These are phyloP conservation scores for Cupressus sempervirens DNA, from an alignment of 75 land plant species.

Conservation along the genomic window DNA sequence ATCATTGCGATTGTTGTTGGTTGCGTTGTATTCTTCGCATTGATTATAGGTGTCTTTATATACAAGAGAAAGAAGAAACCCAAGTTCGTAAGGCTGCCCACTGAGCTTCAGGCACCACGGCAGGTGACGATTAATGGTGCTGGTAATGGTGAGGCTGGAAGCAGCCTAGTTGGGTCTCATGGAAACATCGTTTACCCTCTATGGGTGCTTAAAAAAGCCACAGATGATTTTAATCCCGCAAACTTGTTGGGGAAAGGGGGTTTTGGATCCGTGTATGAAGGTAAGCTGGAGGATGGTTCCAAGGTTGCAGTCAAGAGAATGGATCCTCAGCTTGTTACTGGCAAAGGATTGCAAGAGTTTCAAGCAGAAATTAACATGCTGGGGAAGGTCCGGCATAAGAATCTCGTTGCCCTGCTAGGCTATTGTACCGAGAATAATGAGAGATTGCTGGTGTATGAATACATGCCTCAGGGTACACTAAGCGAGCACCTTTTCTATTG, in stretches of 20 bases:
- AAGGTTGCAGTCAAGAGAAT: constrained; percentile 81
- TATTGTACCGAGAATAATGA: constrained; percentile 65
- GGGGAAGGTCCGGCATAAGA: constrained; percentile 81
- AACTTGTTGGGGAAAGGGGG: constrained; percentile 78
- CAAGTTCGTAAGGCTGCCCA: constrained; percentile 22
- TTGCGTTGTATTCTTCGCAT: constrained; percentile 20
- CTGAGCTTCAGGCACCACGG: neutral
- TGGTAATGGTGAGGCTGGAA: constrained; percentile 23
- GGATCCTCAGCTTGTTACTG: constrained; percentile 45
- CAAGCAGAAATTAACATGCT: constrained; percentile 73
- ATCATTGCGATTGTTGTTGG: constrained; percentile 38
- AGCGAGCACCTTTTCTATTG: constrained; percentile 64
- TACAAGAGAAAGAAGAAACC: constrained; percentile 18
- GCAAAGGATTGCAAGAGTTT: constrained; percentile 70
- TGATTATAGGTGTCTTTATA: constrained; percentile 7
- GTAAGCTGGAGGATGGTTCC: constrained; percentile 69
- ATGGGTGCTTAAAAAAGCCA: constrained; percentile 50
- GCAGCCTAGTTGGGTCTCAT: constrained; percentile 15
- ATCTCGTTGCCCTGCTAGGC: constrained; percentile 69
- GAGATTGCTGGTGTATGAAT: constrained; percentile 77
- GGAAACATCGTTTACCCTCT: constrained; percentile 33
- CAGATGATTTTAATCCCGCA: constrained; percentile 59
- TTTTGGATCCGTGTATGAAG: constrained; percentile 83
- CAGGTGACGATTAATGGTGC: constrained; percentile 6
- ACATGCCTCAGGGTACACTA: constrained; percentile 67